A percentile compares a stretch with the other conserved stretches of the same genome.
Evolutionary conservation across 371 early-diverging fungal genomes (phyloP).

Genomic region (Funneliformis caledonium): DNA sequence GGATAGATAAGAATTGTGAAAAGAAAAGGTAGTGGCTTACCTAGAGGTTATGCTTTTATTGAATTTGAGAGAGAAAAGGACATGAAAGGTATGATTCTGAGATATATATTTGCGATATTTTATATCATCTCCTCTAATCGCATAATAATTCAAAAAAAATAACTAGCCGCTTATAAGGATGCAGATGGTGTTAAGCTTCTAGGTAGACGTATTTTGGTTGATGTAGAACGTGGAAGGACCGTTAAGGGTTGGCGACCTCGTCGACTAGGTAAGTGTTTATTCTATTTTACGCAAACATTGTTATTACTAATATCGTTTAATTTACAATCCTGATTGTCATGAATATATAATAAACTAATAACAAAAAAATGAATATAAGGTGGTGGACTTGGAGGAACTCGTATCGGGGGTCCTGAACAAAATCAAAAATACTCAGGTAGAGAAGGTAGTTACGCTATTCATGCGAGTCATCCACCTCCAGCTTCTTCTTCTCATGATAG

Average conservation of each 20-base stretch:
- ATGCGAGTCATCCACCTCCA: constrained; percentile 38
- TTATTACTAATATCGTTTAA: neutral
- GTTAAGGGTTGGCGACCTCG: constrained; percentile 96
- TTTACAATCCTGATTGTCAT: neutral
- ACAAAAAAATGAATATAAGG: constrained; percentile 50
- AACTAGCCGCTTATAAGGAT: constrained; percentile 80
- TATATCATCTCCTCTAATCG: no score
- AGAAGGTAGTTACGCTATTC: constrained; percentile 47
- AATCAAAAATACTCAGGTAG: constrained; percentile 59
- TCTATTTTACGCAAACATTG: constrained; percentile 12
- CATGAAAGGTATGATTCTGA: constrained; percentile 69
- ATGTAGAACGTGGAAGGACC: constrained; percentile 96
- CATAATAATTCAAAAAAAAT: neutral
- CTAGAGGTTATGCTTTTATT: constrained; percentile 94
- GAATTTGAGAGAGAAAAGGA: constrained; percentile 94
- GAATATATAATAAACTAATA: neutral
- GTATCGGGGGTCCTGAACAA: constrained; percentile 64
- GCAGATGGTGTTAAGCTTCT: constrained; percentile 89
- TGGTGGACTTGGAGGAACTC: constrained; percentile 91
- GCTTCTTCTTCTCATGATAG: constrained; percentile 43
- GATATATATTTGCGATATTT: neutral
- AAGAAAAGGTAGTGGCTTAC: constrained; percentile 62
- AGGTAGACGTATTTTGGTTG: constrained; percentile 87
- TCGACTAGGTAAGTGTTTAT: constrained; percentile 60
- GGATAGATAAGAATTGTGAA: constrained; percentile 76